These are phyloP conservation scores for Herpetospermum pedunculosum DNA, from an alignment of 306 rosid genomes.

Conservation along the genomic window DNA sequence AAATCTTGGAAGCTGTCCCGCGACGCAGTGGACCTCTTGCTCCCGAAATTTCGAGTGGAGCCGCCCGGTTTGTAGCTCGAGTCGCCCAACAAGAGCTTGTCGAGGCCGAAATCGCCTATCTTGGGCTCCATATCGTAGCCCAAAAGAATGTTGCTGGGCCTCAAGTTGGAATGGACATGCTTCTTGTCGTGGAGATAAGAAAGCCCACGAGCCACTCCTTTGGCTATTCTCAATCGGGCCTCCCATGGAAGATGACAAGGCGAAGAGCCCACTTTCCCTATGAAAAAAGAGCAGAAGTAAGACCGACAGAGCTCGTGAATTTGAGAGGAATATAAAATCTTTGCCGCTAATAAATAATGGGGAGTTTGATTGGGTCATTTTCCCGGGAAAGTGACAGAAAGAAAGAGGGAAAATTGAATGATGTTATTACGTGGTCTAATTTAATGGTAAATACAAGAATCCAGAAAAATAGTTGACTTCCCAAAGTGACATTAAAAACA, in stretches of 20 bases:
- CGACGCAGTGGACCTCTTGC: conserved; percentile 70
- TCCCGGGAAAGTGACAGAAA: neutral
- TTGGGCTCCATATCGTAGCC: conserved; percentile 73
- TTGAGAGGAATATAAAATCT: neutral
- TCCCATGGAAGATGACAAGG: conserved; percentile 99
- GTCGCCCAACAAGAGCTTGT: conserved; percentile 15
- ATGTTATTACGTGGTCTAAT: neutral
- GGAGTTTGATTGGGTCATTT: neutral
- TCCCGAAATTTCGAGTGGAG: conserved; percentile 57
- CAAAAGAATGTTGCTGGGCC: conserved; percentile 77
- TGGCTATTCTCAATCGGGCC: conserved; percentile 63
- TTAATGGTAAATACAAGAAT: neutral
- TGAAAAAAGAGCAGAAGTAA: too few relatives aligned
- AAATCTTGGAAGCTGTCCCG: conserved; percentile 62
- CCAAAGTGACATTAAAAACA: conserved; percentile 20
- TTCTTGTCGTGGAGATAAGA: conserved; percentile 89
- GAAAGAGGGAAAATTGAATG: neutral
- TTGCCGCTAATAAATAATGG: neutral
- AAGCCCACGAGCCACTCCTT: conserved; percentile 90
- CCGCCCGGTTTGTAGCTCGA: conserved; percentile 4
- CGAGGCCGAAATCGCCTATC: conserved; percentile 87
- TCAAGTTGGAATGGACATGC: conserved; percentile 87
- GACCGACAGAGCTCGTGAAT: neutral
- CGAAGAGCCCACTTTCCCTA: conserved; percentile 89
- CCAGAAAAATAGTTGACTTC: conserved; percentile 30